Evolutionary conservation across 2,329 filamentous ascomycete species (phyloP).

Genomic region (Emmonsiellopsis sp.): DNA sequence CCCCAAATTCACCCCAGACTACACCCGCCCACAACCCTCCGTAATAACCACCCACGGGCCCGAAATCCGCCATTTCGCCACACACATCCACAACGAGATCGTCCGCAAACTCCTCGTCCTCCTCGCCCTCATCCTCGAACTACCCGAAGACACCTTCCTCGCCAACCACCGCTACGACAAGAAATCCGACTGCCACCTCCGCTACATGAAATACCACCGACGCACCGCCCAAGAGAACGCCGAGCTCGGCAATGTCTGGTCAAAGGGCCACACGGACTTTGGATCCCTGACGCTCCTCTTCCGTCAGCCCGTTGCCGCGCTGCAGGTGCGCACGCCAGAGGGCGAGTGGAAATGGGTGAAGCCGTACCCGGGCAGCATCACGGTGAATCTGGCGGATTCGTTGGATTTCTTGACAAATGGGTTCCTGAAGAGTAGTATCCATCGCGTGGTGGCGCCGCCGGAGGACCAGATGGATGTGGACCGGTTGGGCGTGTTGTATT

Average conservation of each 20-base stretch:
- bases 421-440: conserved; percentile 42
- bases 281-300: conserved; percentile 50
- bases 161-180: conserved; percentile 49
- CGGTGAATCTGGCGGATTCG: conserved; percentile 44
- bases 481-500: conserved; percentile 37
- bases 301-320: conserved; percentile 48
- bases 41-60: conserved; percentile 42
- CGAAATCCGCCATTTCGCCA: conserved; percentile 50
- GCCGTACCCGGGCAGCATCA: conserved; percentile 43
- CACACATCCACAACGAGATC: conserved; percentile 23
- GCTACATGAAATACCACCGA: conserved; percentile 52
- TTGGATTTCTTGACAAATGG: conserved; percentile 43
- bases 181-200: conserved; percentile 52
- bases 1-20: conserved; percentile 46
- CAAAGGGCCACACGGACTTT: conserved; percentile 48
- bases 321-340: conserved; percentile 46
- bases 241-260: conserved; percentile 36
- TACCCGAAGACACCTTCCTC: conserved; percentile 51
- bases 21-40: conserved; percentile 39
- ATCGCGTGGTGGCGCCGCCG: conserved; percentile 42
- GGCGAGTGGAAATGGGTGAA: conserved; percentile 44
- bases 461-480: conserved; percentile 39
- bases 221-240: conserved; percentile 42
- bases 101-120: conserved; percentile 44
- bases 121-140: conserved; percentile 52